A percentile compares a stretch with the other conserved stretches of the same genome.
These are phyloP conservation scores for Silene coronaria DNA, from an alignment of 179 eudicot species.

Conservation along the genomic window DNA sequence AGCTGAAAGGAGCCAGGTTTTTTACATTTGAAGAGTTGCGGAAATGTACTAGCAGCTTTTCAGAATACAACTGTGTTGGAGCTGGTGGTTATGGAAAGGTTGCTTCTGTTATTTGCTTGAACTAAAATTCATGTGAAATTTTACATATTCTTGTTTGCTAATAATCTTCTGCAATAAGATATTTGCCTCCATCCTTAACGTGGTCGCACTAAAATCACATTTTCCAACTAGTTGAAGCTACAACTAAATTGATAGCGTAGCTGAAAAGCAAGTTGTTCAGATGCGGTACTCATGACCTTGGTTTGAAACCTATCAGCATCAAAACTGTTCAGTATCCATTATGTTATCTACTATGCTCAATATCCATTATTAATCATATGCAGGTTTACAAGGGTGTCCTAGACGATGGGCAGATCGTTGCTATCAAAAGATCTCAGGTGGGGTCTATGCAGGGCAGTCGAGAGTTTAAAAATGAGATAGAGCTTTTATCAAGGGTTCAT, in stretches of 20 bases:
- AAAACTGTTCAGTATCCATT: neutral
- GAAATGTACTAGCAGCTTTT: constrained; percentile 56
- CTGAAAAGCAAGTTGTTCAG: no score
- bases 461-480: constrained; percentile 67
- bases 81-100: constrained; percentile 91
- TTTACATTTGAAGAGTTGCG: constrained; percentile 65
- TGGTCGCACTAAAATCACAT: neutral
- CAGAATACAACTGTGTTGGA: constrained; percentile 66
- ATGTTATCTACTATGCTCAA: neutral
- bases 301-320: neutral
- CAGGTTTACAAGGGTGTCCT: constrained; percentile 72
- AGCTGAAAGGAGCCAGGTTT: constrained; percentile 64
- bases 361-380: neutral
- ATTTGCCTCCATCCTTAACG: no score
- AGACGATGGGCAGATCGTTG: constrained; percentile 43
- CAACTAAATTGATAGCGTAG: neutral
- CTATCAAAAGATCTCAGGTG: constrained; percentile 55
- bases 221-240: neutral
- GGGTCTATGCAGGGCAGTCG: constrained; percentile 58
- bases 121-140: no score
- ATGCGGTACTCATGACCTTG: no score
- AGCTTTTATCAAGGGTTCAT: constrained; percentile 67
- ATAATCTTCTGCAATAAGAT: no score
- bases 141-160: no score
- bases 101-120: neutral